Percentiles rank a stretch among this genome's conserved stretches.
phyloP scores from a whole-genome alignment of 768 basidiomycete species.

The Termitomyces sp. region DNA sequence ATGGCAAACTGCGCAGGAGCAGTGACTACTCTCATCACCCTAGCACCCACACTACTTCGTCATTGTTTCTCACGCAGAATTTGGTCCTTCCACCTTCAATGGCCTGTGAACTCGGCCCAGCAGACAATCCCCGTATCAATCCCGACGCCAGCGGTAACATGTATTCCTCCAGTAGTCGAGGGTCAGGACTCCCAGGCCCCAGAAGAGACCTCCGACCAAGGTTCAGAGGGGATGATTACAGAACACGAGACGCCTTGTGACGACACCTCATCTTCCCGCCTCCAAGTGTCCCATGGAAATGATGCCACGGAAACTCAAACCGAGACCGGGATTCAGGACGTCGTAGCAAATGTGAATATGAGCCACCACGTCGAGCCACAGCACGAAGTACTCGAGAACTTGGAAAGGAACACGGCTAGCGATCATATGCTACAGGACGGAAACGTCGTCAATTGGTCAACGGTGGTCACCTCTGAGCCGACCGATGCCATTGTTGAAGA shows the following conservation, averaged over 20 bases:
- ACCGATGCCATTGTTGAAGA: background rate
- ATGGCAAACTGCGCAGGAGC: background rate
- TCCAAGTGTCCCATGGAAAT: background rate
- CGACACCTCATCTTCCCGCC: background rate
- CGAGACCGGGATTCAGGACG: background rate
- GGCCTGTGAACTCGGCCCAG: background rate
- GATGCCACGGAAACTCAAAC: background rate
- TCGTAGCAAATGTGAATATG: background rate
- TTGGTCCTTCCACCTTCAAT: background rate
- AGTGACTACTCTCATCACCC: background rate
- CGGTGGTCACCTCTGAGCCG: background rate
- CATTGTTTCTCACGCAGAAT: background rate
- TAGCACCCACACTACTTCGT: background rate
- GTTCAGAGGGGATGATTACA: background rate
- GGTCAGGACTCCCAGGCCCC: background rate
- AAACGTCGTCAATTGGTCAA: background rate
- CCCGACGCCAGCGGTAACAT: background rate
- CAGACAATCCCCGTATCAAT: background rate
- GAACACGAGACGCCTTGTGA: background rate
- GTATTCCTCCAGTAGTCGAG: background rate
- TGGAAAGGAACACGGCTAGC: background rate
- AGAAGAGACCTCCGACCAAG: background rate
- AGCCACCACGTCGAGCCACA: background rate
- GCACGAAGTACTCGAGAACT: background rate
- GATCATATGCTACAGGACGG: background rate